phyloP scores from a whole-genome alignment of 108 stramenopile genomes.

The Nitzschia palea region DNA sequence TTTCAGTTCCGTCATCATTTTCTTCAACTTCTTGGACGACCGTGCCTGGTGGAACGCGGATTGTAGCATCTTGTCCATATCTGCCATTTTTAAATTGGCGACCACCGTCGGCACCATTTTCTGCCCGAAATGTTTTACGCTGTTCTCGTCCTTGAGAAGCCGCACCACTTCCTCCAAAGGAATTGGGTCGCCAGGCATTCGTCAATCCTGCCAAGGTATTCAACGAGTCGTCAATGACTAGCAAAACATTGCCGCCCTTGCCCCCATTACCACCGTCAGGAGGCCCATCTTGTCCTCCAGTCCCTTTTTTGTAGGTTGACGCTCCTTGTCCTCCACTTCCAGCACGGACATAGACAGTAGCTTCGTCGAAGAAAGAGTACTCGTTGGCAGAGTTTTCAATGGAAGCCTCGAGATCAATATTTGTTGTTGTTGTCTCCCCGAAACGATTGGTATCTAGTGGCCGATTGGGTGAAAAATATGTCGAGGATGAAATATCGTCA shows the following conservation, averaged over 20 bases:
- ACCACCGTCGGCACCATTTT: slow-evolving; percentile 83
- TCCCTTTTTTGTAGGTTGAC: slow-evolving; percentile 76
- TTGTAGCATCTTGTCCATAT: slow-evolving; percentile 67
- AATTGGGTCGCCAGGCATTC: slow-evolving; percentile 74
- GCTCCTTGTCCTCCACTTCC: slow-evolving; percentile 87
- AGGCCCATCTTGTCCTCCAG: slow-evolving; percentile 69
- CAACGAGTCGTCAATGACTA: slow-evolving; percentile 77
- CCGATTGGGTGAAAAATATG: slow-evolving; percentile 16
- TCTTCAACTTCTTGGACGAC: slow-evolving; percentile 81
- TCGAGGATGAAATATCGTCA: no score
- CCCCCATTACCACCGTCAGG: slow-evolving; percentile 96
- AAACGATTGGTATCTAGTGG: neutral
- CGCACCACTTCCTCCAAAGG: slow-evolving; percentile 80
- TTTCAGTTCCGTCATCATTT: slow-evolving; percentile 26
- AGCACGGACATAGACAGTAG: slow-evolving; percentile 75
- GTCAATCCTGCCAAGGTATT: slow-evolving; percentile 89
- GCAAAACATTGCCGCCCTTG: slow-evolving; percentile 86
- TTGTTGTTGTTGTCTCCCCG: neutral
- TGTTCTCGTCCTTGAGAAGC: slow-evolving; percentile 33
- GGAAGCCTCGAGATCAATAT: neutral
- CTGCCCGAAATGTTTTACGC: slow-evolving; percentile 70
- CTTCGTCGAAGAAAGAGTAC: slow-evolving; percentile 91
- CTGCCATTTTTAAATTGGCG: slow-evolving; percentile 72
- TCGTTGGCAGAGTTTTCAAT: slow-evolving; percentile 32
- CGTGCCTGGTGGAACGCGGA: slow-evolving; percentile 94